Conservation (phyloP, 768 basidiomycete genomes). For the Termitomyces sp. region DNA sequence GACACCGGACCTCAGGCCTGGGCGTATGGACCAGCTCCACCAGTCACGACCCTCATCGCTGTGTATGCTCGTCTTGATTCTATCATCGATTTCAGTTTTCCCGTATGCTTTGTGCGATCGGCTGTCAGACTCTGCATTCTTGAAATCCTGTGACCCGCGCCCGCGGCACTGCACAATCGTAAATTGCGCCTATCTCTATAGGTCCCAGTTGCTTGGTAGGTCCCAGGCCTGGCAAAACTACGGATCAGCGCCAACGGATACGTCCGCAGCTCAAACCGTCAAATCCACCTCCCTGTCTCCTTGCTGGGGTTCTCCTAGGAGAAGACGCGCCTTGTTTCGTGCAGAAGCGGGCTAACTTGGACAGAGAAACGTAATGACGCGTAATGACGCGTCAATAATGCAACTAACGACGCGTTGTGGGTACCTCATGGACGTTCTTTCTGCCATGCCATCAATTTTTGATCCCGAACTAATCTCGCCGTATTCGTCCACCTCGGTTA, state of each 20-base stretch:
- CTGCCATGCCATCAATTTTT: constrained; percentile 16
- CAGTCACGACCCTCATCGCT: not conserved
- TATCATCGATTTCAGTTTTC: not conserved
- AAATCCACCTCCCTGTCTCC: constrained; percentile 1
- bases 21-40: not conserved
- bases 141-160: constrained; percentile 1
- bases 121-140: constrained; percentile 6
- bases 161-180: not conserved
- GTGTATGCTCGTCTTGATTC: not conserved
- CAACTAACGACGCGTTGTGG: constrained; percentile 10
- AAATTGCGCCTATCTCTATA: not conserved
- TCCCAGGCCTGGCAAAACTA: constrained; percentile 20
- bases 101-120: not conserved
- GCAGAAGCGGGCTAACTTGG: not conserved
- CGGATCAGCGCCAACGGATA: constrained; percentile 29
- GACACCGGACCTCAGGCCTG: not conserved
- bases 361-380: constrained; percentile 33
- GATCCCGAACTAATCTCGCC: constrained; percentile 20
- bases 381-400: constrained; percentile 38
- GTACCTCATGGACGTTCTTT: constrained; percentile 12
- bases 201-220: not conserved
- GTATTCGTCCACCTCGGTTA: constrained; percentile 14
- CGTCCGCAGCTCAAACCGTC: constrained; percentile 11
- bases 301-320: not conserved
- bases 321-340: constrained; percentile 8